Evolutionary conservation across 768 basidiomycete species (phyloP).

Genomic region (Amyloporia xantha): DNA sequence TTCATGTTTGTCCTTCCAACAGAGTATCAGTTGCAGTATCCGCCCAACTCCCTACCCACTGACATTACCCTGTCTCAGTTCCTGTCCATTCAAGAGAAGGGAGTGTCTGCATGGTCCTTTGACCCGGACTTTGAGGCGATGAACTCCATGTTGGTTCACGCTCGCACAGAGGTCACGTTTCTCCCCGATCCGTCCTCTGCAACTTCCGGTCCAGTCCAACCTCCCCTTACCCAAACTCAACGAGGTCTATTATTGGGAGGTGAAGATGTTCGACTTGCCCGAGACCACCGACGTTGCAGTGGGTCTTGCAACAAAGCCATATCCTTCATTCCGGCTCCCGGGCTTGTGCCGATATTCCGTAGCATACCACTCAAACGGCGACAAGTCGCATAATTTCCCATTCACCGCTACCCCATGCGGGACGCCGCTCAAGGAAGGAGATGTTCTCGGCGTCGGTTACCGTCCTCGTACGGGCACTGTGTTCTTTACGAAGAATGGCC

Average conservation of each 20-base stretch:
- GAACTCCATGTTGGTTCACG: conserved; percentile 87
- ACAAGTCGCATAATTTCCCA: conserved; percentile 96
- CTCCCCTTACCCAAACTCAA: conserved; percentile 95
- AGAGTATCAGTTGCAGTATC: conserved; percentile 85
- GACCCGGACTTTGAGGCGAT: conserved; percentile 97
- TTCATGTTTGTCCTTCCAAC: conserved; percentile 6
- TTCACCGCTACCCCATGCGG: conserved; percentile 86
- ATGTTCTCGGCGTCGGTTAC: conserved; percentile 94
- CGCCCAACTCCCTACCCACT: conserved; percentile 92
- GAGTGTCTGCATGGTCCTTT: conserved; percentile 98
- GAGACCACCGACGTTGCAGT: conserved; percentile 81
- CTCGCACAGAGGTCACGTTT: conserved; percentile 96
- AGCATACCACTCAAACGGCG: conserved; percentile 93
- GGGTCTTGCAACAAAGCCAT: conserved; percentile 95
- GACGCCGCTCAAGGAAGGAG: conserved; percentile 82
- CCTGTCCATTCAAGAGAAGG: conserved; percentile 98
- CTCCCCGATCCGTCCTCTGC: conserved; percentile 93
- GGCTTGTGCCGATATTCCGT: conserved; percentile 83
- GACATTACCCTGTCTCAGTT: conserved; percentile 99
- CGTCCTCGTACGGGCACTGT: conserved; percentile 94
- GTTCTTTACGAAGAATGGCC: conserved; percentile 98
- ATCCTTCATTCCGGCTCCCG: conserved; percentile 88
- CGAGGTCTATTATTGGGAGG: conserved; percentile 99
- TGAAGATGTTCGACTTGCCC: conserved; percentile 98
- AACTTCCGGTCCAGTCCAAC: conserved; percentile 93